phyloP scores from a whole-genome alignment of 1,284 basidiomycete species.

The Calocybe gambosa region DNA sequence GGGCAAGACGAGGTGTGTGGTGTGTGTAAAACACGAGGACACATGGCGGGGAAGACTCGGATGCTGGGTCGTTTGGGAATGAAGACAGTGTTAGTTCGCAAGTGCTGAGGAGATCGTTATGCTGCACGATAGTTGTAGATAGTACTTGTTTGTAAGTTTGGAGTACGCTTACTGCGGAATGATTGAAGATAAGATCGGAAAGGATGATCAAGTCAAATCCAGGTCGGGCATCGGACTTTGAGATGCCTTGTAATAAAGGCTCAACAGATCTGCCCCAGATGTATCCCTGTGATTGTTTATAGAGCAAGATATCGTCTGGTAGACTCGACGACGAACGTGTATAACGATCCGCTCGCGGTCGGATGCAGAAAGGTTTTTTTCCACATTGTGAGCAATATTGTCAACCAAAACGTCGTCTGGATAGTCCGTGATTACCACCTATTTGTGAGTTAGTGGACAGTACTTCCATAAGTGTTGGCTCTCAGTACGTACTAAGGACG shows the following conservation, averaged over 20 bases:
- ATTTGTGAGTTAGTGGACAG: not conserved
- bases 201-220: conserved; percentile 82
- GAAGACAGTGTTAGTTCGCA: conserved; percentile 48
- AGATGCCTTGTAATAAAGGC: conserved; percentile 42
- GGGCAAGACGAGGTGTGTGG: conserved; percentile 81
- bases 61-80: not conserved
- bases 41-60: conserved; percentile 32
- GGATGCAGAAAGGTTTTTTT: conserved; percentile 42
- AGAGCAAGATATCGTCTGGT: not conserved
- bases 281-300: conserved; percentile 56
- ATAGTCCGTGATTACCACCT: conserved; percentile 90
- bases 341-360: conserved; percentile 34
- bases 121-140: conserved; percentile 36
- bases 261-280: conserved; percentile 79
- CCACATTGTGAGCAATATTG: conserved; percentile 73
- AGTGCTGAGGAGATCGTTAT: conserved; percentile 76
- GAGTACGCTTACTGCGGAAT: conserved; percentile 56
- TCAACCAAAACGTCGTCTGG: conserved; percentile 78
- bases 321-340: conserved; percentile 34
- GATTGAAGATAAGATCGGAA: conserved; percentile 90
- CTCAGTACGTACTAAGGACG: conserved; percentile 14
- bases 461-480: not conserved
- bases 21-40: conserved; percentile 92
- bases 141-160: not conserved
- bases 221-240: conserved; percentile 12